Percentiles rank a stretch among this genome's conserved stretches.
Evolutionary conservation across 2,329 filamentous ascomycete genomes (phyloP).

Genomic region (Stemphylium beticola): DNA sequence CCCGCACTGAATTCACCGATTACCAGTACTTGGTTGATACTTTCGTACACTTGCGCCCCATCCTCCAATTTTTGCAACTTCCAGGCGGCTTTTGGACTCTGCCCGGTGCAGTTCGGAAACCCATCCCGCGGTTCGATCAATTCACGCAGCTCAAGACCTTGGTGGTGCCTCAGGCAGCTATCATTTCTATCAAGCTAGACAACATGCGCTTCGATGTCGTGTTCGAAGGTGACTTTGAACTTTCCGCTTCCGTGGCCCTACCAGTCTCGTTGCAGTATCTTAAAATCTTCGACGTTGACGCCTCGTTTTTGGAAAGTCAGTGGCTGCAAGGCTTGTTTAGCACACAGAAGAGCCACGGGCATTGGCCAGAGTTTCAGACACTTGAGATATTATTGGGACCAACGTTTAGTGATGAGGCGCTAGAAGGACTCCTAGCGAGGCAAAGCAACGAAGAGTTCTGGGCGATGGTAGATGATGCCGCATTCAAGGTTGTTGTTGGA

Average conservation of each 20-base stretch:
- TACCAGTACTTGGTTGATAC: conserved; percentile 18
- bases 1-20: conserved; percentile 22
- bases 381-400: conserved; percentile 13
- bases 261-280: conserved; percentile 14
- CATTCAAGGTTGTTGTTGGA: not conserved
- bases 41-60: conserved; percentile 11
- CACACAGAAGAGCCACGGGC: not conserved
- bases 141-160: conserved; percentile 12
- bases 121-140: conserved; percentile 15
- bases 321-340: conserved; percentile 18
- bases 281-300: conserved; percentile 18
- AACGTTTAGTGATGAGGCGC: not conserved
- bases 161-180: conserved; percentile 17
- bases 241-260: conserved; percentile 8
- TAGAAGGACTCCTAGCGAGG: not conserved
- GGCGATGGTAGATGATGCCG: not conserved
- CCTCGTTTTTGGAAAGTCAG: conserved; percentile 1
- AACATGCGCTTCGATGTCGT: conserved; percentile 19
- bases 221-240: conserved; percentile 15
- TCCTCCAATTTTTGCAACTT: conserved; percentile 10
- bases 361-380: conserved; percentile 5
- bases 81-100: conserved; percentile 27
- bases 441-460: not conserved
- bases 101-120: conserved; percentile 20
- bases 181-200: conserved; percentile 21